A percentile compares a stretch with the other conserved stretches of the same genome.
Conservation (phyloP, 1,284 basidiomycete species). For the Trichosporon coremiiforme region DNA sequence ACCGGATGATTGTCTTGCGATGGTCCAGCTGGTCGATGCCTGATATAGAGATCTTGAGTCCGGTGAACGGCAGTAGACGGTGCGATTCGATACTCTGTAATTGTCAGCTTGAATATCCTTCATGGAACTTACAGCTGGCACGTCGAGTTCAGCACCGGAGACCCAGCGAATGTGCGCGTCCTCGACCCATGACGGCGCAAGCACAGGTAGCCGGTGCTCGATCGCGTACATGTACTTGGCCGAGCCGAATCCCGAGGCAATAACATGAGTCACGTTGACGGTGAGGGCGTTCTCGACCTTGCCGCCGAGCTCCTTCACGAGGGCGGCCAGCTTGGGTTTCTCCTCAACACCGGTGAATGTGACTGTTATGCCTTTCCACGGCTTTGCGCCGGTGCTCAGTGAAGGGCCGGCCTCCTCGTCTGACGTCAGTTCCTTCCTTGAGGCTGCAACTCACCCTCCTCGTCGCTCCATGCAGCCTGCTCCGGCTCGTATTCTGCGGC, state of each 20-base stretch:
- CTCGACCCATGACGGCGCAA: constrained; percentile 47
- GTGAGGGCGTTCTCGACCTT: constrained; percentile 48
- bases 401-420: constrained; percentile 37
- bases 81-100: constrained; percentile 34
- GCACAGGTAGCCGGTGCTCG: constrained; percentile 47
- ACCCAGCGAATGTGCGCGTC: constrained; percentile 43
- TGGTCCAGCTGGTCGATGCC: constrained; percentile 51
- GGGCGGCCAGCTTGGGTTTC: constrained; percentile 38
- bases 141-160: constrained; percentile 39
- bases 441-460: constrained; percentile 9
- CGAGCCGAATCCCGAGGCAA: constrained; percentile 42
- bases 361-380: constrained; percentile 45
- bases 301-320: constrained; percentile 42
- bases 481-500: constrained; percentile 36
- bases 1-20: constrained; percentile 45
- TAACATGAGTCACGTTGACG: constrained; percentile 48
- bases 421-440: constrained; percentile 19
- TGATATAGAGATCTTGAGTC: constrained; percentile 47
- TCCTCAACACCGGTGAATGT: constrained; percentile 53
- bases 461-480: constrained; percentile 31
- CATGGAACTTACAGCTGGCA: constrained; percentile 30
- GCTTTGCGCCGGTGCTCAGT: constrained; percentile 28
- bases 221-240: constrained; percentile 53
- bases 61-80: constrained; percentile 45
- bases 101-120: constrained; percentile 16